phyloP scores from a whole-genome alignment of 2,329 filamentous ascomycete genomes.

The Nothophaeocryptopus gaeumannii region DNA sequence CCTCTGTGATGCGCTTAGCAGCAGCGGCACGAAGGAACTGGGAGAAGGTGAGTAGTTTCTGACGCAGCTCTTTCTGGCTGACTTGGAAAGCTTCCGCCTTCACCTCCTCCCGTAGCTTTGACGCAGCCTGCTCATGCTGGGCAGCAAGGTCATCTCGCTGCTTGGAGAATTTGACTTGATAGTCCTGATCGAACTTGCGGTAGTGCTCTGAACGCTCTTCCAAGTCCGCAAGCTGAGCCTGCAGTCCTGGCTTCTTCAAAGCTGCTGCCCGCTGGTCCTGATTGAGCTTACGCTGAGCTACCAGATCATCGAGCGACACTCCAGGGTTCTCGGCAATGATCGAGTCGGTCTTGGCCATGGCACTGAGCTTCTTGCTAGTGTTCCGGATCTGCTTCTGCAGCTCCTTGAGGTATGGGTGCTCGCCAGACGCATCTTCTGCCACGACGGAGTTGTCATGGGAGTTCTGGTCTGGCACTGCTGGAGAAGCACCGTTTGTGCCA shows the following conservation, averaged over 20 bases:
- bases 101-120: constrained; percentile 54
- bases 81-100: constrained; percentile 53
- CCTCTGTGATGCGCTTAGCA: constrained; percentile 68
- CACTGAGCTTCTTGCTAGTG: constrained; percentile 86
- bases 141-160: constrained; percentile 57
- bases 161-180: constrained; percentile 58
- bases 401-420: constrained; percentile 81
- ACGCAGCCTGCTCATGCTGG: constrained; percentile 56
- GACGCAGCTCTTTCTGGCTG: constrained; percentile 51
- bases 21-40: constrained; percentile 79
- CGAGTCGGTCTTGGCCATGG: constrained; percentile 68
- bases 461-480: constrained; percentile 21
- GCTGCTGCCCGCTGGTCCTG: constrained; percentile 74
- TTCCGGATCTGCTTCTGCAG: constrained; percentile 93
- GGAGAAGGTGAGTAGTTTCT: constrained; percentile 67
- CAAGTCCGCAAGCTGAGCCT: constrained; percentile 64
- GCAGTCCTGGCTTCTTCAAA: constrained; percentile 71
- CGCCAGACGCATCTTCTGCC: constrained; percentile 55
- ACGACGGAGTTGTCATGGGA: constrained; percentile 28
- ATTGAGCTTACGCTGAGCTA: constrained; percentile 71
- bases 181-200: constrained; percentile 73
- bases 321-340: constrained; percentile 67
- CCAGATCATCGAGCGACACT: constrained; percentile 71
- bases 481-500: constrained; percentile 16
- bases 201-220: constrained; percentile 73